Evolutionary conservation across 768 basidiomycete species (phyloP), one percentile per base, ranked within the genome.

Genomic region (Royoungia palumana): DNA sequence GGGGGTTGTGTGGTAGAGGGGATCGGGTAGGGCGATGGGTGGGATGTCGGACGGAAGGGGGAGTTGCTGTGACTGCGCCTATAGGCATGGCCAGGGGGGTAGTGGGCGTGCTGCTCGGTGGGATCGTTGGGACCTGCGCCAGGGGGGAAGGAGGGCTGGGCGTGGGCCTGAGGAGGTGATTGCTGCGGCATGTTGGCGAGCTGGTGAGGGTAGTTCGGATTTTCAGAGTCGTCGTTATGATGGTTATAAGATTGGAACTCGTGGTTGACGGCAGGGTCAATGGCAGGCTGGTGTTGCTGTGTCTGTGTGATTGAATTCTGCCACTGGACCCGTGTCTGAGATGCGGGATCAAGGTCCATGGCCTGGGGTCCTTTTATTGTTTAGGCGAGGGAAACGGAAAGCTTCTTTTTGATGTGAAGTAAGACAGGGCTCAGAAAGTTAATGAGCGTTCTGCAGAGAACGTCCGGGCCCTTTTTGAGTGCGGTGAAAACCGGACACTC

Each of bases 21-120:
- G 64, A 73, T 59, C 63, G 72, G 58, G 59, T 62, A 62, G 66
- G 69, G 65, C 64, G 70, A 59, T 69, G 70, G 57, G 67, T 66
- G 58, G 51, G 71, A 62, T 67, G 70, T 70, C 68, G 75, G 57
- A 65, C 59, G 61, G 68, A 58, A 65, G 46, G 65, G 66, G 24
- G 58, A 64, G 59, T 64, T 62, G 61, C 56, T 60, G 51, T 62
- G 60, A 28, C 65, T 68, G 13, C 67, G 56, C 51, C 62, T 59
- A 32, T 68, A 69, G 6, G 68, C 60, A 47, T 67, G 67, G 44
- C 62, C 66, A 25, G 67, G 57, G 35, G 66, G 63, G 39, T 58
- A 75, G 54, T 61, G 72, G 56, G 57, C 69, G 10, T 67, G 65
- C 21, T 66, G 64, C 21, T 66, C 64, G 5, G 53, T n/a, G 7